Percentiles rank a stretch among this genome's conserved stretches.
Conservation (phyloP, 2,329 filamentous ascomycete genomes). For the Chaetomiaceae sp. region DNA sequence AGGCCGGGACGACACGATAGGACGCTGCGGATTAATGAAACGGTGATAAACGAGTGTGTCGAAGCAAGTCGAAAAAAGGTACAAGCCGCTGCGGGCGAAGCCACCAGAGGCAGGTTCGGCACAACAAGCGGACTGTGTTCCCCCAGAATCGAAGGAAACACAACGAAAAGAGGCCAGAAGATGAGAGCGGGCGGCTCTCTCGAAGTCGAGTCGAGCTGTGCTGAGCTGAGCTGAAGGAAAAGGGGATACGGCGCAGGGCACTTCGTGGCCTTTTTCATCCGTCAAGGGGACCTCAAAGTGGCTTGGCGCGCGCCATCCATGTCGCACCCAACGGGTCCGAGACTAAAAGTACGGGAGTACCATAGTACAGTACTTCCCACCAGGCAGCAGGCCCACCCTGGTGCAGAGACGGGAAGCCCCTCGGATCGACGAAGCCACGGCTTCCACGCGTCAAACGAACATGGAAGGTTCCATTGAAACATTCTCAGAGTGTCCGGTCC, state of each 20-base stretch:
- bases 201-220: slow-evolving; percentile 18
- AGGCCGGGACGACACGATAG: slow-evolving; percentile 9
- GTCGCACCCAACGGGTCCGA: neutral
- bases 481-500: too few species aligned
- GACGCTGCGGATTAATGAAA: slow-evolving; percentile 19
- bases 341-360: too few species aligned
- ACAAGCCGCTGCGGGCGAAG: slow-evolving; percentile 13
- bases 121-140: slow-evolving; percentile 16
- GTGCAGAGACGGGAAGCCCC: too few species aligned
- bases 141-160: slow-evolving; percentile 13
- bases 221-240: slow-evolving; percentile 23
- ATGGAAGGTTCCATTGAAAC: too few species aligned
- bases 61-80: slow-evolving; percentile 14
- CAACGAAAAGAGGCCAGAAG: slow-evolving; percentile 15
- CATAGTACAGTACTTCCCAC: too few species aligned
- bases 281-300: slow-evolving; percentile 7
- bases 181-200: slow-evolving; percentile 15
- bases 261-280: slow-evolving; percentile 25
- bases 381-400: too few species aligned
- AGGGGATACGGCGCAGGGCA: slow-evolving; percentile 19
- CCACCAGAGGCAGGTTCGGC: slow-evolving; percentile 15
- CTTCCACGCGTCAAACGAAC: too few species aligned
- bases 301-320: slow-evolving; percentile 16
- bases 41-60: slow-evolving; percentile 23
- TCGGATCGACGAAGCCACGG: too few species aligned